Evolutionary conservation across 192 early-diverging fungal genomes (phyloP).

Genomic region (Entomortierella parvispora): DNA sequence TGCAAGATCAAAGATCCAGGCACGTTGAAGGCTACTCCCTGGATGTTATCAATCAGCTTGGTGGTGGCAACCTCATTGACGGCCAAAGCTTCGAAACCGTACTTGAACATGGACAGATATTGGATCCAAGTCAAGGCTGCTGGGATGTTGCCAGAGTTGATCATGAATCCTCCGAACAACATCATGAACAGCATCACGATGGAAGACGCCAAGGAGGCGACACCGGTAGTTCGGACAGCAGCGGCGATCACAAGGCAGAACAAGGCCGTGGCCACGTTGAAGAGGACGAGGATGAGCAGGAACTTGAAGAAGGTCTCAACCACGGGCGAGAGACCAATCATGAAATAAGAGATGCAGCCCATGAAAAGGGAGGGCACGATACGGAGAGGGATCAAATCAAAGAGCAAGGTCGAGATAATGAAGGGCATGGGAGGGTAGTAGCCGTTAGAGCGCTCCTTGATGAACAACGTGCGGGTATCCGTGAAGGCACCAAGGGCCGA

Average conservation of each 20-base stretch:
- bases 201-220: constrained; percentile 79
- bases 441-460: constrained; percentile 75
- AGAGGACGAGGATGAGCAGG: constrained; percentile 81
- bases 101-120: constrained; percentile 84
- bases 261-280: constrained; percentile 82
- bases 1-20: constrained; percentile 51
- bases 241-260: constrained; percentile 81
- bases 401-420: constrained; percentile 71
- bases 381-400: constrained; percentile 81
- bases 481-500: constrained; percentile 73
- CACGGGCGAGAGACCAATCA: constrained; percentile 77
- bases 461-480: constrained; percentile 68
- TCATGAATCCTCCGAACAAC: constrained; percentile 88
- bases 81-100: constrained; percentile 87
- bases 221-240: constrained; percentile 69
- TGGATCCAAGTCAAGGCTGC: constrained; percentile 69
- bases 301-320: constrained; percentile 71
- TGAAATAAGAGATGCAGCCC: constrained; percentile 80
- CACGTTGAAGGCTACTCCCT: constrained; percentile 20
- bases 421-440: constrained; percentile 75
- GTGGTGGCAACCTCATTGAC: constrained; percentile 87
- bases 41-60: constrained; percentile 67
- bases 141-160: constrained; percentile 84
- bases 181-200: constrained; percentile 88
- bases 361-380: constrained; percentile 83